Evolutionary conservation across 768 basidiomycete species (phyloP), one percentile per base, ranked within the genome.

Genomic region (Hygrophoropsis aurantiaca): DNA sequence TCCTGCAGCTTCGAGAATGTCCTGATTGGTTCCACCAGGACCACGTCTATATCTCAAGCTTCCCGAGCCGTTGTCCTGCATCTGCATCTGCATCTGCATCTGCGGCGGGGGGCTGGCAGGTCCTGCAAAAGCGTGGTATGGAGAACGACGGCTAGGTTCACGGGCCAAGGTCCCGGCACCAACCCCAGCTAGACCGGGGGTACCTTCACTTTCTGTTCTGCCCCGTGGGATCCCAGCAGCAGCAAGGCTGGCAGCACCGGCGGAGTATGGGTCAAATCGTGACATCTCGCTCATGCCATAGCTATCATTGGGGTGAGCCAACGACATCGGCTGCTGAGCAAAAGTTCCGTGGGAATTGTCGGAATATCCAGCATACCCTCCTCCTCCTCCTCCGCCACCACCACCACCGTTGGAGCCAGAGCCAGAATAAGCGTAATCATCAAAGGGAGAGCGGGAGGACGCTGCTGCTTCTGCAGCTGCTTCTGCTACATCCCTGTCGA

Each of bases 401-500:
- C 56, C 57, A 5, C 55, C 53, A 1, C 44, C 49, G 3, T 47
- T 52, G 21, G 56, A 53, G 11, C 64, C 61, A 4, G 58, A 55
- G 33, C 59, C 59, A 11, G 49, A 36, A 26, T 64, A 64, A 8
- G 64, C 54, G 27, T 66, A 68, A n/a, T 84, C 72, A 59, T 78
- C 81, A 49, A 75, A 74, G 11, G 80, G 80, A 0, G 77, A 71
- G 16, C 71, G 71, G 0, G 79, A 72, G 1, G 75, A 66, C 0
- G 77, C 79, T 0, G 73, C 75, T 0, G 86, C 86, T 47, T 80
- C 83, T 3, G 75, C 77, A 0, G 87, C 85, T 0, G 86, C 87
- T 40, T 81, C 82, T 11, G 79, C 82, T 33, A 88, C 80, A 43
- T 90, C 88, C n/a, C 74, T 73, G 60, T 90, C 88, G 55, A 87